These are phyloP conservation scores for Plantago elongata DNA, from an alignment of 257 asterid genomes.

Conservation along the genomic window DNA sequence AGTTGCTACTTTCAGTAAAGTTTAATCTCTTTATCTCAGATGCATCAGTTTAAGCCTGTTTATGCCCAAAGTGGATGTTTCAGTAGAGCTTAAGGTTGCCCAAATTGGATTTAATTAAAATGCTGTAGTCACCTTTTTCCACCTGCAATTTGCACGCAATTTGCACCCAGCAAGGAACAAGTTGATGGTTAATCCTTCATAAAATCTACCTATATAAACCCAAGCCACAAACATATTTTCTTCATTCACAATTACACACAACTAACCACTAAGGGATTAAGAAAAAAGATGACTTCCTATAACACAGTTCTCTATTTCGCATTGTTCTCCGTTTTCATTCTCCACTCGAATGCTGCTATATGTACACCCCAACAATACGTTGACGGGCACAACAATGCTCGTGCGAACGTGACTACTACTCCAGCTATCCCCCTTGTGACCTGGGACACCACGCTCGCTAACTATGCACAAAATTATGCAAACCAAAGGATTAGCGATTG, in stretches of 20 bases:
- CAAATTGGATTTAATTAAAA: not conserved
- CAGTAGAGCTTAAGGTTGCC: not conserved
- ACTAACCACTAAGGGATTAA: too few species aligned
- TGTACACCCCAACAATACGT: constrained; percentile 1
- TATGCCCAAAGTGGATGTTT: not conserved
- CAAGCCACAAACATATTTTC: not conserved
- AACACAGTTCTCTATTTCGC: not conserved
- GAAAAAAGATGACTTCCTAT: not conserved
- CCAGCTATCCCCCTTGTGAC: constrained; percentile 25
- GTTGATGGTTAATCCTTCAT: not conserved
- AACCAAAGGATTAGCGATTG: constrained; percentile 27
- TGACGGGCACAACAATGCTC: not conserved
- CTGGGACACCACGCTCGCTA: constrained; percentile 37
- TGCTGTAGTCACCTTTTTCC: not conserved
- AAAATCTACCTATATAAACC: not conserved
- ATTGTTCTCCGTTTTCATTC: not conserved
- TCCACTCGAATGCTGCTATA: not conserved
- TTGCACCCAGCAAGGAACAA: not conserved
- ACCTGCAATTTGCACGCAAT: constrained; percentile 14
- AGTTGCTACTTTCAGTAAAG: too few species aligned
- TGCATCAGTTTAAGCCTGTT: not conserved
- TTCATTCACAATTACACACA: not conserved
- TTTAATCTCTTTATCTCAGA: not conserved
- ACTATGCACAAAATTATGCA: constrained; percentile 40
- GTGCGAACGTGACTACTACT: not conserved